Evolutionary conservation across 441 rosid species (phyloP), one percentile per base, ranked within the genome.

Genomic region (Aquilaria agallochum): DNA sequence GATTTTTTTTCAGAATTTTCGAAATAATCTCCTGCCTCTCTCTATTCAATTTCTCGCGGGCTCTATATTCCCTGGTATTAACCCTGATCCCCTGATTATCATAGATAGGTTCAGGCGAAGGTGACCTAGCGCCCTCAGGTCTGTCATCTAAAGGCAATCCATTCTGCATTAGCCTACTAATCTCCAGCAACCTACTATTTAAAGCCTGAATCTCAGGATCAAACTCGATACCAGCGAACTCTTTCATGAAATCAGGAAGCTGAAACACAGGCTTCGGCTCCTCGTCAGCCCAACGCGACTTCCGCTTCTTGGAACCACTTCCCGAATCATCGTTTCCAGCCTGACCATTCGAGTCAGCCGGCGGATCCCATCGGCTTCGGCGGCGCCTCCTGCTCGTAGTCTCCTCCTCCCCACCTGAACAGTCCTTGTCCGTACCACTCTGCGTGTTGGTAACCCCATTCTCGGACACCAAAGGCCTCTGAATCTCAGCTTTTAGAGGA

Each of bases 161-260:
- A 36, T 96, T 84, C 65, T 86, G 94, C 68, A 92, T 58, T 80
- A 89, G 74, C 63, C 97, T 74, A 66, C 91, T 89, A 59, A 92
- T 89, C 75, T 95, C 93, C 31, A 92, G 71, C 14, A 88, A 63
- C 69, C 97, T 83, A 75, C 95, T 84, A 68, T 95, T 95, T 74
- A 95, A 71, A 74, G 82, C 83, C 36, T 92, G 95, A 66, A 95
- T 83, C 74, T 92, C 97, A 0, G 96, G 95, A 47, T 95, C 97
- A 60, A 86, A 95, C 67, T 91, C 98, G 53, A 91, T 85, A 80
- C 95, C 95, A 3, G 95, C 66, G 51, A 90, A 83, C 58, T 93
- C 98, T 58, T 91, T 94, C 87, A 91, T 84, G 67, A 91, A 94
- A 78, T 94, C 97, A 7, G 97, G 99, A 20, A 95, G 76, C 77